A percentile compares a stretch with the other conserved stretches of the same genome.
Conservation (phyloP, 2,329 filamentous ascomycete genomes). For the Aspergillus ustus region DNA sequence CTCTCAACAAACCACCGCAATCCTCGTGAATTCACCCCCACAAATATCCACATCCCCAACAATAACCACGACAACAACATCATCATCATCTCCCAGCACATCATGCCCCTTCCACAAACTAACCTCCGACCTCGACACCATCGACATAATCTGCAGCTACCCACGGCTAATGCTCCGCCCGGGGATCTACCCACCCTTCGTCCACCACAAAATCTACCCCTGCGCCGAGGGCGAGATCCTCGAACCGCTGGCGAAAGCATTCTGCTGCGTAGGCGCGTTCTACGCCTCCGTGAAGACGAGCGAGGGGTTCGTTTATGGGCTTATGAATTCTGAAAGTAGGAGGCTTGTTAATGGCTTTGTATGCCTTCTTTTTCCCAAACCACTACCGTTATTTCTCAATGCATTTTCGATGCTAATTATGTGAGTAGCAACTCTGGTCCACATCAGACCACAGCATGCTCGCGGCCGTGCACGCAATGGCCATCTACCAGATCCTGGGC, state of each 20-base stretch:
- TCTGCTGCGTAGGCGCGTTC: conserved; percentile 7
- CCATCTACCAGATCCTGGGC: conserved; percentile 8
- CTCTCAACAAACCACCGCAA: background rate
- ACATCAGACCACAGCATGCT: conserved; percentile 6
- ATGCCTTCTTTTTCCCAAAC: too few relatives aligned
- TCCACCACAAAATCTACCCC: conserved; percentile 9
- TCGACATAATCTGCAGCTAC: conserved; percentile 6
- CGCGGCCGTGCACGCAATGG: conserved; percentile 5
- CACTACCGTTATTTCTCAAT: too few relatives aligned
- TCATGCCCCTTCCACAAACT: background rate
- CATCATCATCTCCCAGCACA: background rate
- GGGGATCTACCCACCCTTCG: conserved; percentile 8
- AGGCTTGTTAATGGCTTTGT: conserved; percentile 9
- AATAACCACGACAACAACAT: too few relatives aligned
- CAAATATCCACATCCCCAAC: background rate
- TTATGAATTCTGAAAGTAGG: conserved; percentile 7
- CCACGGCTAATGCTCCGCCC: conserved; percentile 5
- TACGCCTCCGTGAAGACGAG: conserved; percentile 4
- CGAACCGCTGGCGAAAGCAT: conserved; percentile 5
- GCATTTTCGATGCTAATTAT: background rate
- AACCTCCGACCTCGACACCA: conserved; percentile 2
- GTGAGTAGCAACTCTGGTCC: conserved; percentile 4
- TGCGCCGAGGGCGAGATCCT: conserved; percentile 7
- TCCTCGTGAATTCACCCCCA: background rate
- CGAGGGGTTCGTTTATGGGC: conserved; percentile 4